Evolutionary conservation across 2,329 filamentous ascomycete species (phyloP).

Genomic region (Botrytis galanthina): DNA sequence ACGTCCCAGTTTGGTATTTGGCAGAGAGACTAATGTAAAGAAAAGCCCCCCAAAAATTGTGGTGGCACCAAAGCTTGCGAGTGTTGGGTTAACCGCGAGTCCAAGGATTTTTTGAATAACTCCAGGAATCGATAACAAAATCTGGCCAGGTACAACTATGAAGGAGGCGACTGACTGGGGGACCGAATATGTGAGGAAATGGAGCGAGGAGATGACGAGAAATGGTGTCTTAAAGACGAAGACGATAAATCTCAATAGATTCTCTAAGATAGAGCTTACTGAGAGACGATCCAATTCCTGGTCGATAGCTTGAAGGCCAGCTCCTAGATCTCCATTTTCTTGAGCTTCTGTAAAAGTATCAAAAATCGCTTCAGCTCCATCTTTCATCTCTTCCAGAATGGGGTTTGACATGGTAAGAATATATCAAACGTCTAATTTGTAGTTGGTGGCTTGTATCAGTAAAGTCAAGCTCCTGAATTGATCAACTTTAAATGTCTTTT

Average conservation of each 20-base stretch:
- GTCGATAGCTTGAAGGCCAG: neutral
- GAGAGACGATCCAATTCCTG: neutral
- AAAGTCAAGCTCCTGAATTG: neutral
- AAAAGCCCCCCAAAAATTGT: neutral
- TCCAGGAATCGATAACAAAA: neutral
- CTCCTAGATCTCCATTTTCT: neutral
- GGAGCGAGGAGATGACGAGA: neutral
- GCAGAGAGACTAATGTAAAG: neutral
- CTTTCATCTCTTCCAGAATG: neutral
- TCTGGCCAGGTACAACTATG: neutral
- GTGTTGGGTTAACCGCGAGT: neutral
- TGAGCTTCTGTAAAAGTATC: neutral
- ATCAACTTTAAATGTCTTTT: neutral
- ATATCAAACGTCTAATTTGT: neutral
- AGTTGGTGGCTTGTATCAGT: neutral
- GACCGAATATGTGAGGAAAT: neutral
- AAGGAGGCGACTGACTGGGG: neutral
- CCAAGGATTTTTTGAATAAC: neutral
- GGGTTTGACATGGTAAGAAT: neutral
- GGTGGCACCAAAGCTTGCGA: neutral
- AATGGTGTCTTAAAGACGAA: neutral
- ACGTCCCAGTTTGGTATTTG: neutral
- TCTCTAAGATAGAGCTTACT: neutral
- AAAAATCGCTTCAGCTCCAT: neutral
- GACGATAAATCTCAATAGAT: fast-evolving